phyloP scores from a whole-genome alignment of 2,329 filamentous ascomycete species.

The Aspergillus cejpii region DNA sequence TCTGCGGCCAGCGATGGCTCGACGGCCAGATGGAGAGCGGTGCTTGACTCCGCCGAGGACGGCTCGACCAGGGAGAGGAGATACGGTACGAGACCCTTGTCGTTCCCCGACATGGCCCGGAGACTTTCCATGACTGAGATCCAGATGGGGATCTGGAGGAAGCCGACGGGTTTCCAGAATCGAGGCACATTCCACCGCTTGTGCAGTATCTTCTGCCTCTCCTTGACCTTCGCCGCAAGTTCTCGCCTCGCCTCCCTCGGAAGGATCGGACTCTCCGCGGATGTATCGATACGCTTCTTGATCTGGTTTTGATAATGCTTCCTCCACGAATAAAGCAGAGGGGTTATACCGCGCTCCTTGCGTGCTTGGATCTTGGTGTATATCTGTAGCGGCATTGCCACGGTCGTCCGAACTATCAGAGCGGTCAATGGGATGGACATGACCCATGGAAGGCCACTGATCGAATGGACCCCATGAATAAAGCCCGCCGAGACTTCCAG shows the following conservation, averaged over 20 bases:
- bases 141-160: conserved; percentile 44
- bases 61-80: conserved; percentile 25
- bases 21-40: conserved; percentile 24
- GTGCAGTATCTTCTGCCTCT: conserved; percentile 26
- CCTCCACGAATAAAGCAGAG: conserved; percentile 38
- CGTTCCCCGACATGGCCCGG: conserved; percentile 43
- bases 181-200: conserved; percentile 29
- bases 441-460: conserved; percentile 49
- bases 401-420: conserved; percentile 43
- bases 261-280: conserved; percentile 10
- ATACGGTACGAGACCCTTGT: conserved; percentile 38
- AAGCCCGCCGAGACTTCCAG: conserved; percentile 42
- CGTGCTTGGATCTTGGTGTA: conserved; percentile 36
- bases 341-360: conserved; percentile 40
- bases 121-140: conserved; percentile 44
- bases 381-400: conserved; percentile 45
- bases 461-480: conserved; percentile 47
- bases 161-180: conserved; percentile 29
- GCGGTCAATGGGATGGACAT: conserved; percentile 51
- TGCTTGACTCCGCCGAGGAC: conserved; percentile 8
- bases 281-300: not conserved
- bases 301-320: conserved; percentile 13
- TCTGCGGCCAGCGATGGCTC: conserved; percentile 50
- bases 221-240: conserved; percentile 21
- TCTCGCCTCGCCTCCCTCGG: conserved; percentile 7